Percentiles rank a stretch among this genome's conserved stretches.
Evolutionary conservation across 2,329 filamentous ascomycete genomes (phyloP).

Genomic region (Penicillium concentricum): DNA sequence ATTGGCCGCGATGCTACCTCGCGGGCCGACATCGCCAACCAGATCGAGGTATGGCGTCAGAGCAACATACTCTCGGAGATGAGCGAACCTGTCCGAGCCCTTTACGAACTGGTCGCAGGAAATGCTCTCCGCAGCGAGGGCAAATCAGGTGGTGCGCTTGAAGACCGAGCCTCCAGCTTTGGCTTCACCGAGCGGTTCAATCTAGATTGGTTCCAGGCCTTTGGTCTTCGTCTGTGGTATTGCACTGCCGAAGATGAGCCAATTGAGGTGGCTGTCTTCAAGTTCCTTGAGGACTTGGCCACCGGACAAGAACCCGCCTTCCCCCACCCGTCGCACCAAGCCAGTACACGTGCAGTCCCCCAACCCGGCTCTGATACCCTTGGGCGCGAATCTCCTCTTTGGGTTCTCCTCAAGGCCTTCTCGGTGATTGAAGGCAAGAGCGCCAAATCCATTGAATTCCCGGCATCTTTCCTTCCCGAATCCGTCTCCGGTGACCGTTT

Average conservation of each 20-base stretch:
- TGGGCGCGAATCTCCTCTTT: constrained; percentile 71
- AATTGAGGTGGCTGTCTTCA: constrained; percentile 68
- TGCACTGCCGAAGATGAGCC: constrained; percentile 66
- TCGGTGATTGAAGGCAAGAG: constrained; percentile 46
- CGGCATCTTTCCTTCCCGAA: constrained; percentile 71
- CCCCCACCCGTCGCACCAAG: constrained; percentile 70
- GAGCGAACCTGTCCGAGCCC: constrained; percentile 73
- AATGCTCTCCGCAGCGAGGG: constrained; percentile 84
- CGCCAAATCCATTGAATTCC: constrained; percentile 50
- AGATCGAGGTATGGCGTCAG: constrained; percentile 80
- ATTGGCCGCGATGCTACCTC: constrained; percentile 71
- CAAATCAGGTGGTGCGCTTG: constrained; percentile 65
- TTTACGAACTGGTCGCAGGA: constrained; percentile 87
- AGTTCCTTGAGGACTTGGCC: constrained; percentile 71
- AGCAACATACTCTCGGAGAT: constrained; percentile 86
- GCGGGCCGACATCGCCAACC: constrained; percentile 72
- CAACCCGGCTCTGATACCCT: constrained; percentile 60
- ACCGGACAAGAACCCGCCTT: constrained; percentile 66
- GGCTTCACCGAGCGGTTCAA: constrained; percentile 79
- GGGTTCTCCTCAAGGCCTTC: constrained; percentile 82
- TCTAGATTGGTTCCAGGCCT: constrained; percentile 89
- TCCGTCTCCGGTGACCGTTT: constrained; percentile 73
- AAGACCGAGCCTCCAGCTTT: constrained; percentile 79
- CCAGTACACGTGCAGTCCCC: constrained; percentile 56
- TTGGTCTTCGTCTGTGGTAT: constrained; percentile 90